Conservation (phyloP, 164 flowering plant species). For the Nymphaea thermarum region DNA sequence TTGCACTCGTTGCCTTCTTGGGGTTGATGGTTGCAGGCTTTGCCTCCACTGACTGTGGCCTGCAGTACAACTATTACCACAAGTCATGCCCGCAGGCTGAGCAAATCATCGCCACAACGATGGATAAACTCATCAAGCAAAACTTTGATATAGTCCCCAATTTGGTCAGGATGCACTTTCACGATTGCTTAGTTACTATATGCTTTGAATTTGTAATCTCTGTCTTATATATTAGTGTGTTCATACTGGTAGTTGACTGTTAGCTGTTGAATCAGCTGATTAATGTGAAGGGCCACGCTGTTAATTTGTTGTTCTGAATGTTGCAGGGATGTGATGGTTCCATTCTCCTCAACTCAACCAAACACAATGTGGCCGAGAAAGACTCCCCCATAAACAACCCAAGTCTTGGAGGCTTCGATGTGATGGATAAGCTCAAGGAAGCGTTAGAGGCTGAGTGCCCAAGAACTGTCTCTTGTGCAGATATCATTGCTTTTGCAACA, state of each 20-base stretch:
- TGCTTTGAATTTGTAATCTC: too few relatives aligned
- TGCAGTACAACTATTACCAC: not conserved
- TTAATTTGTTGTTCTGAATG: too few relatives aligned
- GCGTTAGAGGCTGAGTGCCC: slow-evolving; percentile 20
- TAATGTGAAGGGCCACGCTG: too few relatives aligned
- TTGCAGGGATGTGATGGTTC: slow-evolving; percentile 32
- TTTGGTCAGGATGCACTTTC: too few relatives aligned
- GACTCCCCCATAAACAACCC: slow-evolving; percentile 13
- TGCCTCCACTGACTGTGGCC: not conserved
- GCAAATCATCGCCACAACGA: too few relatives aligned
- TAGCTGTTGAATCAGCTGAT: too few relatives aligned
- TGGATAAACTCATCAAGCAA: too few relatives aligned
- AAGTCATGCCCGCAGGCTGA: too few relatives aligned
- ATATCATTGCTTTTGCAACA: slow-evolving; percentile 21
- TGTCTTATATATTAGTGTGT: too few relatives aligned
- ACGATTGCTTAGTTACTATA: too few relatives aligned
- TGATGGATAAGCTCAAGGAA: slow-evolving; percentile 21
- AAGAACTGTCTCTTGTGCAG: slow-evolving; percentile 27
- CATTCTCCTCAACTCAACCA: slow-evolving; percentile 15
- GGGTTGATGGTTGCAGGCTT: not conserved
- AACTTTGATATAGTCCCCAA: too few relatives aligned
- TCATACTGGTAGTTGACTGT: too few relatives aligned
- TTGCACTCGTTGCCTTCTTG: not conserved
- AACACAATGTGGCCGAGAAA: slow-evolving; percentile 18
- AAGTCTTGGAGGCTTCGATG: slow-evolving; percentile 19